A percentile compares a stretch with the other conserved stretches of the same genome.
phyloP scores from a whole-genome alignment of 129 eudicot species.

The Rutidosis leptorrhynchoides region DNA sequence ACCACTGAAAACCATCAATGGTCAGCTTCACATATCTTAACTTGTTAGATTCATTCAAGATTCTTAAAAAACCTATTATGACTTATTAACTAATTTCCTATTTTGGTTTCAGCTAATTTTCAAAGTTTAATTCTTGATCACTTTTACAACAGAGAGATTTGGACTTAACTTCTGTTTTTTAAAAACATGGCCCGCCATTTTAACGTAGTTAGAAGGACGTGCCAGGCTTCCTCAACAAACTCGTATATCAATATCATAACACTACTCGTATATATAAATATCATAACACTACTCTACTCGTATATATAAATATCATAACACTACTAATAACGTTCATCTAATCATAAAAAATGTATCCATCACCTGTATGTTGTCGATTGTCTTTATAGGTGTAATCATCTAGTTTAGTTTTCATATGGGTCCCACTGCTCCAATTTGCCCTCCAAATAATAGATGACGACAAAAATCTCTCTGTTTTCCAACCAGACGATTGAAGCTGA shows the following conservation, averaged over 20 bases:
- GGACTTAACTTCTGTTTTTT: constrained; percentile 44
- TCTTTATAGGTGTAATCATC: constrained; percentile 12
- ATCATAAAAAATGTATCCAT: constrained; percentile 8
- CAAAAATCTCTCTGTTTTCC: constrained; percentile 87
- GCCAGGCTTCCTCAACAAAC: constrained; percentile 96
- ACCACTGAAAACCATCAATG: too few species aligned
- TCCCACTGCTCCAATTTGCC: constrained; percentile 58
- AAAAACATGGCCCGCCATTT: constrained; percentile 91
- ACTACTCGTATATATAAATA: too few species aligned
- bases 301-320: constrained; percentile 12
- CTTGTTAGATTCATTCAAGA: not conserved
- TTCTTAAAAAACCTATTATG: too few species aligned
- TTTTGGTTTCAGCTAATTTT: constrained; percentile 24
- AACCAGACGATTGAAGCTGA: constrained; percentile 81
- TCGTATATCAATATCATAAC: too few species aligned
- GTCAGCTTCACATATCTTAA: not conserved
- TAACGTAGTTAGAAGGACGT: constrained; percentile 71
- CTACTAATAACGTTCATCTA: not conserved
- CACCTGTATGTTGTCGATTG: not conserved
- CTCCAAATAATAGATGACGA: constrained; percentile 88
- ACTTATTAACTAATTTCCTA: not conserved
- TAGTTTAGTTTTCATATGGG: constrained; percentile 48
- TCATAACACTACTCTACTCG: too few species aligned
- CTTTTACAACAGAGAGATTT: constrained; percentile 18
- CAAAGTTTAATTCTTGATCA: constrained; percentile 18